Percentiles rank a stretch among this genome's conserved stretches.
Conservation (phyloP, 805 yeast genomes). For the Blastobotrys peoriensis region DNA sequence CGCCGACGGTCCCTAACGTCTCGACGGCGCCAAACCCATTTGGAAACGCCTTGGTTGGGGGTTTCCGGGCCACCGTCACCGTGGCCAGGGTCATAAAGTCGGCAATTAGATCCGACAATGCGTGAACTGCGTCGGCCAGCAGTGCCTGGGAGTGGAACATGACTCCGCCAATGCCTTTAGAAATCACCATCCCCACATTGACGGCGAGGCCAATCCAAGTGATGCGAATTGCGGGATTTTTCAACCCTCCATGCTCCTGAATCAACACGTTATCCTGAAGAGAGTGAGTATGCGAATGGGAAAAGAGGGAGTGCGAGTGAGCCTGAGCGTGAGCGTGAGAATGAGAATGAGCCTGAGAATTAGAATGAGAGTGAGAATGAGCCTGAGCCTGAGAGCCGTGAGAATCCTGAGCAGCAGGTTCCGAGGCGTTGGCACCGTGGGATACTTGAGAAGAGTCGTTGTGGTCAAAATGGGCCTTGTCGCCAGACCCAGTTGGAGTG, state of each 20-base stretch:
- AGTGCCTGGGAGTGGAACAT: conserved; percentile 92
- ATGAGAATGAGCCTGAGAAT: conserved; percentile 11
- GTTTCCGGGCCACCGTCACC: conserved; percentile 64
- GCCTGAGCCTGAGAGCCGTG: conserved; percentile 11
- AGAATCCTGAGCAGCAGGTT: conserved; percentile 5
- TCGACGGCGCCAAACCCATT: conserved; percentile 91
- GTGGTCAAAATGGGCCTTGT: no score
- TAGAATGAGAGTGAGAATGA: conserved; percentile 7
- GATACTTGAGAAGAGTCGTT: no score
- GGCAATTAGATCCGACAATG: conserved; percentile 81
- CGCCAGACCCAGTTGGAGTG: no score
- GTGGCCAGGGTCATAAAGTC: conserved; percentile 87
- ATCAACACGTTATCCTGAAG: conserved; percentile 19
- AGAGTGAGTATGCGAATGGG: conserved; percentile 21
- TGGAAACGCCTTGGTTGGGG: conserved; percentile 61
- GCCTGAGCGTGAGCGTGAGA: conserved; percentile 8
- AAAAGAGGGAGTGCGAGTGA: conserved; percentile 13
- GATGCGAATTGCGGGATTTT: conserved; percentile 84
- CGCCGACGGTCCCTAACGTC: conserved; percentile 85
- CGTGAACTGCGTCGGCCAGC: conserved; percentile 91
- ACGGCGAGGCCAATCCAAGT: conserved; percentile 87
- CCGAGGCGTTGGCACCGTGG: no score
- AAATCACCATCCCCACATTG: conserved; percentile 77
- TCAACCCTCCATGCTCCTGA: conserved; percentile 31
- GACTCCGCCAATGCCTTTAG: conserved; percentile 85